phyloP scores from a whole-genome alignment of 176 grass and related monocot species.

The Carex cristatella region DNA sequence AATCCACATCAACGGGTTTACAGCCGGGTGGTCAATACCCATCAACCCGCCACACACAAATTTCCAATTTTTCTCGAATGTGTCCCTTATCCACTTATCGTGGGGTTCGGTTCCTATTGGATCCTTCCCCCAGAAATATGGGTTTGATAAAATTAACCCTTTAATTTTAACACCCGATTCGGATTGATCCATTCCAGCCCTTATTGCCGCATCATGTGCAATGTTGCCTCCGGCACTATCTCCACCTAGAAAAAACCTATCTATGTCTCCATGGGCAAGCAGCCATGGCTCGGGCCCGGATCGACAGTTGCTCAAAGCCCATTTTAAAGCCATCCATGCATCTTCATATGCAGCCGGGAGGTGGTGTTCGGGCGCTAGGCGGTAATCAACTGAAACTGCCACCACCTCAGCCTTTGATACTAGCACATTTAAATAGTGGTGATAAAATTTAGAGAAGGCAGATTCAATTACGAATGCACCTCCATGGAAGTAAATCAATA shows the following conservation, averaged over 20 bases:
- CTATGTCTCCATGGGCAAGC: slow-evolving; percentile 15
- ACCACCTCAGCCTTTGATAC: slow-evolving; percentile 19
- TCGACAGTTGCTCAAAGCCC: slow-evolving; percentile 26
- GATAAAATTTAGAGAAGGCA: slow-evolving; percentile 37
- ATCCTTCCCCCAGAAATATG: slow-evolving; percentile 47
- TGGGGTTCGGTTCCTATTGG: slow-evolving; percentile 21
- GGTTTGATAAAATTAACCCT: slow-evolving; percentile 33
- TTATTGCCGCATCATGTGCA: slow-evolving; percentile 24
- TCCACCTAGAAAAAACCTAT: slow-evolving; percentile 27
- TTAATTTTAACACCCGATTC: not conserved
- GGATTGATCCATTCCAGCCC: slow-evolving; percentile 3
- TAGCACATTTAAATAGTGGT: slow-evolving; percentile 31
- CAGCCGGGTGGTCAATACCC: slow-evolving; percentile 31
- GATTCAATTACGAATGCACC: slow-evolving; percentile 38
- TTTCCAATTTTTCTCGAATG: slow-evolving; percentile 35
- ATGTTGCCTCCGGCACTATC: slow-evolving; percentile 44
- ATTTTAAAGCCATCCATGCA: slow-evolving; percentile 28
- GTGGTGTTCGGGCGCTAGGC: slow-evolving; percentile 36
- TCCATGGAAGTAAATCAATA: slow-evolving; percentile 34
- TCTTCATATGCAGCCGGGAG: slow-evolving; percentile 39
- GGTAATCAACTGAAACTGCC: slow-evolving; percentile 39
- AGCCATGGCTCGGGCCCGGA: slow-evolving; percentile 25
- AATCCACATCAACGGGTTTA: slow-evolving; percentile 29
- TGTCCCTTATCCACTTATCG: slow-evolving; percentile 20
- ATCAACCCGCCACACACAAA: slow-evolving; percentile 36